Evolutionary conservation across 495 filamentous ascomycete genomes (phyloP).

Genomic region (Emericellopsis terricola): DNA sequence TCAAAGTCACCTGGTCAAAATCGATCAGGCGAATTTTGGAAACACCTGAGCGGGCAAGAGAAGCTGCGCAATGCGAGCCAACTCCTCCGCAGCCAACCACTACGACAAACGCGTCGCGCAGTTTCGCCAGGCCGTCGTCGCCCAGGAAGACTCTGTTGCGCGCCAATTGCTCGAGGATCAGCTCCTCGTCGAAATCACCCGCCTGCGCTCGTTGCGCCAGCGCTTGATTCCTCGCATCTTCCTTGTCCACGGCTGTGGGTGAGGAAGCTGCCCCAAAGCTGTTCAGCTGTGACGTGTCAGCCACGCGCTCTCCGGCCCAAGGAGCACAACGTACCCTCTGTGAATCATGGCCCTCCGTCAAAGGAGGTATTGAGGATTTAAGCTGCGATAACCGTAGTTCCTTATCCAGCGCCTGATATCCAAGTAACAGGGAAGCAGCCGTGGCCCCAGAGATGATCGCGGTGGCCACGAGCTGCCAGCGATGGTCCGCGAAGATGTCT

Average conservation of each 20-base stretch:
- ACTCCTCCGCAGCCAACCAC: slow-evolving; percentile 91
- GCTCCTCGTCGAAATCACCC: slow-evolving; percentile 86
- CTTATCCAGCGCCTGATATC: slow-evolving; percentile 47
- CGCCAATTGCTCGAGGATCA: slow-evolving; percentile 90
- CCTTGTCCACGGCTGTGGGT: slow-evolving; percentile 34
- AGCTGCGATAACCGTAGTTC: slow-evolving; percentile 44
- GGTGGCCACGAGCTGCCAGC: slow-evolving; percentile 51
- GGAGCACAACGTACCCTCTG: slow-evolving; percentile 11
- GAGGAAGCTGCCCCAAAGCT: slow-evolving; percentile 54
- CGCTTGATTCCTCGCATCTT: slow-evolving; percentile 59
- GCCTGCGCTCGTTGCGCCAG: slow-evolving; percentile 65
- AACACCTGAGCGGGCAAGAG: slow-evolving; percentile 79
- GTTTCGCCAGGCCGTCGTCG: slow-evolving; percentile 55
- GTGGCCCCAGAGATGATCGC: slow-evolving; percentile 59
- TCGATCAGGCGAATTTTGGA: slow-evolving; percentile 78
- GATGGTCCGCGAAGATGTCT: slow-evolving; percentile 14
- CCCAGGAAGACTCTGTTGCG: slow-evolving; percentile 87
- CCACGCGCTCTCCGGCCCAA: not conserved
- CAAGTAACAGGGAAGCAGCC: slow-evolving; percentile 52
- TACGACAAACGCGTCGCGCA: slow-evolving; percentile 69
- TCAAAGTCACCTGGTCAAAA: slow-evolving; percentile 94
- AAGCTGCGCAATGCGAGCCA: slow-evolving; percentile 74
- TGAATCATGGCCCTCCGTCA: slow-evolving; percentile 15
- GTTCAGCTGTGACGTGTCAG: slow-evolving; percentile 28
- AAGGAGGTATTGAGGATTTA: slow-evolving; percentile 54